Percentiles rank a stretch among this genome's conserved stretches.
Evolutionary conservation across 1,139 yeast genomes (phyloP).

Genomic region (Suhomyces coccinellae): DNA sequence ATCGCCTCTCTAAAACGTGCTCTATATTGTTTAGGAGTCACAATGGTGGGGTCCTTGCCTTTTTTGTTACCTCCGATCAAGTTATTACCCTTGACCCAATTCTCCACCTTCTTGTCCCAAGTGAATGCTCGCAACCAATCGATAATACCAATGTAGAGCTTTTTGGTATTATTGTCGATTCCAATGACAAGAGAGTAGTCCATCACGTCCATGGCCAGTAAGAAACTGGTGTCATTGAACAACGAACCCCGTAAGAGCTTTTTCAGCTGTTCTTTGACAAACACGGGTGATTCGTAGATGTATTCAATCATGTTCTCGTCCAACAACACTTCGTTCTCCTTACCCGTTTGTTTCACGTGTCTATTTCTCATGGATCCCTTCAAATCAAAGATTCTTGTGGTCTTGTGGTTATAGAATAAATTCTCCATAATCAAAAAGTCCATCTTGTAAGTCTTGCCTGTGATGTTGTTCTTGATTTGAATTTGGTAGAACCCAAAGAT

Average conservation of each 20-base stretch:
- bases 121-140: slow-evolving; percentile 96
- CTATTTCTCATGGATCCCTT: slow-evolving; percentile 98
- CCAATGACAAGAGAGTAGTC: slow-evolving; percentile 96
- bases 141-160: slow-evolving; percentile 87
- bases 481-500: slow-evolving; percentile 95
- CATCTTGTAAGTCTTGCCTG: slow-evolving; percentile 78
- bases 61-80: slow-evolving; percentile 76
- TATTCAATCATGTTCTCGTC: slow-evolving; percentile 99
- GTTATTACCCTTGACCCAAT: slow-evolving; percentile 95
- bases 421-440: slow-evolving; percentile 97
- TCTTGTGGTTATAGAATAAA: slow-evolving; percentile 79
- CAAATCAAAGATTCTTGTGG: slow-evolving; percentile 86
- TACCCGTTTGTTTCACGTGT: slow-evolving; percentile 95
- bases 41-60: slow-evolving; percentile 93
- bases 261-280: slow-evolving; percentile 91
- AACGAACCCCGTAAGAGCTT: slow-evolving; percentile 80
- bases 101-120: slow-evolving; percentile 97
- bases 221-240: slow-evolving; percentile 91
- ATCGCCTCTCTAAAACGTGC: slow-evolving; percentile 94
- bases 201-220: slow-evolving; percentile 98
- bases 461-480: slow-evolving; percentile 74
- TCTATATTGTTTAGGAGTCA: slow-evolving; percentile 93
- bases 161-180: slow-evolving; percentile 65
- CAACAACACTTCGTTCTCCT: slow-evolving; percentile 86
- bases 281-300: slow-evolving; percentile 92